Conservation (phyloP, 2,329 filamentous ascomycete genomes). For the Polychaeton citri region DNA sequence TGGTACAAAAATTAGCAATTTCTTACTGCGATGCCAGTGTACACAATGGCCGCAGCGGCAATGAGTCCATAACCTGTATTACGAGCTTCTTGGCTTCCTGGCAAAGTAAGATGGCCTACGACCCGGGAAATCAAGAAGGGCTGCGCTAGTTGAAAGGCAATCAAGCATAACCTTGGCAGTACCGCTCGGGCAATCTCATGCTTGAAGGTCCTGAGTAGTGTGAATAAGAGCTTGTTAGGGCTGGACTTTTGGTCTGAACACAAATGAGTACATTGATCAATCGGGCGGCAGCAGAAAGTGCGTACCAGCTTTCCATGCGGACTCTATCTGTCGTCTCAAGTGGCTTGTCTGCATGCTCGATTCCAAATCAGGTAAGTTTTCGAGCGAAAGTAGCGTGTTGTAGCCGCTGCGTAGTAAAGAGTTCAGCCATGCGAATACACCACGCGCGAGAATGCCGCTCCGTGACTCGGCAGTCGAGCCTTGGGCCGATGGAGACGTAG, state of each 20-base stretch:
- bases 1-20: constrained; percentile 7
- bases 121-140: constrained; percentile 24
- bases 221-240: constrained; percentile 14
- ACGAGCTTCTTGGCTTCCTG: constrained; percentile 6
- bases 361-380: too few species aligned
- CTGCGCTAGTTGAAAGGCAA: constrained; percentile 24
- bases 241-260: constrained; percentile 1
- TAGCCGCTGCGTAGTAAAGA: too few species aligned
- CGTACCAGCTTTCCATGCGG: too few species aligned
- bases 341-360: too few species aligned
- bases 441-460: neutral
- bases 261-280: constrained; percentile 5
- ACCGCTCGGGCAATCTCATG: constrained; percentile 19
- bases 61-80: constrained; percentile 13
- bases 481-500: constrained; percentile 26
- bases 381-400: too few species aligned
- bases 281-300: neutral
- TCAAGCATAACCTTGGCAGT: constrained; percentile 19
- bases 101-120: constrained; percentile 17
- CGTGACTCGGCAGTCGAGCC: neutral
- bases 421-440: neutral
- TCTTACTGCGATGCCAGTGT: constrained; percentile 17
- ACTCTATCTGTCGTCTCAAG: too few species aligned
- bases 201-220: constrained; percentile 16
- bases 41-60: constrained; percentile 20